These are phyloP conservation scores for Prunus salicina DNA, from an alignment of 306 rosid genomes.

Conservation along the genomic window DNA sequence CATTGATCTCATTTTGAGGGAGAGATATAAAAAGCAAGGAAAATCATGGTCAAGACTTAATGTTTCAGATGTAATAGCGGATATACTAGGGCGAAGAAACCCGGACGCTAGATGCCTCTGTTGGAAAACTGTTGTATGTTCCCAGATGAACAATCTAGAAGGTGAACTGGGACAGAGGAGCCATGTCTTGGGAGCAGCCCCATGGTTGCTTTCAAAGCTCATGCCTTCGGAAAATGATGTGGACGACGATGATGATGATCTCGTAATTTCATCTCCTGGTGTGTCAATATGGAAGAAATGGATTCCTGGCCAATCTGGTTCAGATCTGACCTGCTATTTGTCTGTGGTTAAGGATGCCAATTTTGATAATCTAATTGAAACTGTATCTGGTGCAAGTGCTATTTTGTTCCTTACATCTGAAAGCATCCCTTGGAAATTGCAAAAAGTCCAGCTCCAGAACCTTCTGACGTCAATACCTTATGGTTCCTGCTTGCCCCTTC, in stretches of 20 bases:
- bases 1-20: constrained; percentile 58
- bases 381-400: constrained; percentile 69
- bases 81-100: constrained; percentile 55
- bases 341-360: constrained; percentile 66
- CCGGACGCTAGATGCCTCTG: constrained; percentile 61
- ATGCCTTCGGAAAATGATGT: constrained; percentile 40
- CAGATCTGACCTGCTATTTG: constrained; percentile 60
- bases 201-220: constrained; percentile 83
- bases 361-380: constrained; percentile 44
- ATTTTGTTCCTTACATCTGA: constrained; percentile 67
- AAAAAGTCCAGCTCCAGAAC: constrained; percentile 55
- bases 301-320: constrained; percentile 40
- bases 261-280: constrained; percentile 62
- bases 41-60: constrained; percentile 68
- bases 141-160: constrained; percentile 39
- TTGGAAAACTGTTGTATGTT: constrained; percentile 76
- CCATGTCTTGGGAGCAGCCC: constrained; percentile 28
- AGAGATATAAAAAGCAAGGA: constrained; percentile 62
- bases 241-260: constrained; percentile 35
- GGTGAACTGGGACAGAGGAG: constrained; percentile 31
- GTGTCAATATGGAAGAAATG: constrained; percentile 80
- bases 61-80: constrained; percentile 66
- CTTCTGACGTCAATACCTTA: constrained; percentile 67
- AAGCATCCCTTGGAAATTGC: constrained; percentile 62
- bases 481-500: constrained; percentile 76